Evolutionary conservation across 805 yeast genomes (phyloP), one percentile per base, ranked within the genome.

Genomic region (Candida jianshihensis): DNA sequence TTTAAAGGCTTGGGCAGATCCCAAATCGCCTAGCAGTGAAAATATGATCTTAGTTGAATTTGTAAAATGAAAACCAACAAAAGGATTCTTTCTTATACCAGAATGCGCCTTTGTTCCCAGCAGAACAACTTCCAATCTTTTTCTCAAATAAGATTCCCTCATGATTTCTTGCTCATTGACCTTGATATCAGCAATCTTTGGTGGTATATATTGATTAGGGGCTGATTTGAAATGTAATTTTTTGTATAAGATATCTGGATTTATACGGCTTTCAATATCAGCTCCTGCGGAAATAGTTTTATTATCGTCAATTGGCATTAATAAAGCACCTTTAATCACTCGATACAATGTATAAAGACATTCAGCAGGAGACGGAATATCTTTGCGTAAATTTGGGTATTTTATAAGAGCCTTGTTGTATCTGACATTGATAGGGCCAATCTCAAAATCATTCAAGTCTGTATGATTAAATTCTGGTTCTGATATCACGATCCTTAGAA

Each of bases 311-410:
- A 55, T 60, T 3, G 69, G 60, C 2, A 52, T 56, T 18, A 69
- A 54, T 8, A 63, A 53, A 17, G 95, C 90, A 2, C 87, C 89
- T 43, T 67, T 73, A 32, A 85, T 59, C 8, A 82, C 80, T 41
- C 74, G 76, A 46, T 71, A 67, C 14, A 86, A 49, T 0, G 86
- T 80, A 33, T 64, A 62, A 17, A 82, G 61, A 46, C 94, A 81
- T 30, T 70, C 72, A 0, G 71, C 54, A 3, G 78, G 71, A 4
- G 73, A 59, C 0, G 94, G 89, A 1, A 59, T 31, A 1, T 44
- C 37, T 8, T 54, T 37, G 45, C 54, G 45, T 26, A 56, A 30
- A 34, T 52, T 47, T 31, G 54, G 49, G 34, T 46, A 46, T n/a
- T 39, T 40, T 28, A 41, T 42, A 34, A 53, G 53, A 0, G 64